These are phyloP conservation scores for Rosa persica DNA, from an alignment of 306 rosid species.

Conservation along the genomic window DNA sequence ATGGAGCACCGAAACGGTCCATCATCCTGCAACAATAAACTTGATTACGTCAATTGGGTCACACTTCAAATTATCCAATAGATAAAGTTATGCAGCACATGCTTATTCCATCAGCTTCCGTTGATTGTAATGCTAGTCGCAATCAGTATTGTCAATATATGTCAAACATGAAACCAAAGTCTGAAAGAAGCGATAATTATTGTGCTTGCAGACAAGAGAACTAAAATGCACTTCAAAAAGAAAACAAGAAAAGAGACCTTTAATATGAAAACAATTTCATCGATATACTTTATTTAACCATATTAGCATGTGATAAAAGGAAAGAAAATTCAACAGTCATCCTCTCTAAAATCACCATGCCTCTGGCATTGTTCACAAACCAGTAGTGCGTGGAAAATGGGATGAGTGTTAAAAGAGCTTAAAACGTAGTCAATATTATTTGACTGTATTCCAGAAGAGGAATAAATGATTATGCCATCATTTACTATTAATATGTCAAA, in stretches of 20 bases:
- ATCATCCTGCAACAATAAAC: constrained; percentile 54
- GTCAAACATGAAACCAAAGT: background rate
- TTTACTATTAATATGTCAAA: constrained; percentile 10
- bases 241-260: background rate
- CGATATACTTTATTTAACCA: background rate
- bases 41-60: background rate
- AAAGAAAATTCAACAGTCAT: background rate
- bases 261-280: background rate
- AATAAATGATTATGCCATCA: constrained; percentile 5
- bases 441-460: background rate
- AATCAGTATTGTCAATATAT: background rate
- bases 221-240: background rate
- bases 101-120: background rate
- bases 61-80: background rate
- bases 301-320: background rate
- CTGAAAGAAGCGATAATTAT: background rate
- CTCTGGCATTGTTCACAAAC: background rate
- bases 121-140: background rate
- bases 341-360: background rate
- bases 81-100: background rate
- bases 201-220: background rate
- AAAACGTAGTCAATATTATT: background rate
- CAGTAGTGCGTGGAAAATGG: background rate
- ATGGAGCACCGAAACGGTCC: constrained; percentile 11
- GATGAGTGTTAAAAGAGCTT: background rate